Percentiles rank a stretch among this genome's conserved stretches.
These are phyloP conservation scores for Seminavis robusta DNA, from an alignment of 108 stramenopile genomes.

Conservation along the genomic window DNA sequence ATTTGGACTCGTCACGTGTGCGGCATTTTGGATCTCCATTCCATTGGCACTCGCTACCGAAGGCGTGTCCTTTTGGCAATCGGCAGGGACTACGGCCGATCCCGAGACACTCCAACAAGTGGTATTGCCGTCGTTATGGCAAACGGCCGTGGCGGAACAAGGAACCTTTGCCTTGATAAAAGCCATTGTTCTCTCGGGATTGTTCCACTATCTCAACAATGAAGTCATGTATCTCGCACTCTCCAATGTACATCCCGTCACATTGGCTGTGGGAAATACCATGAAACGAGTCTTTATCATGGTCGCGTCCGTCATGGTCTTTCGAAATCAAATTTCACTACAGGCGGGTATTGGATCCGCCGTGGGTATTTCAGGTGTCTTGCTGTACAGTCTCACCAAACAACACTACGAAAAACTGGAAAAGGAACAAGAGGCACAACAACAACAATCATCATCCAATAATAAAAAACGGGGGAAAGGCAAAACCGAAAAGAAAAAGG, in stretches of 20 bases:
- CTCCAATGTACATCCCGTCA: conserved; percentile 88
- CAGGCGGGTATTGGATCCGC: conserved; percentile 76
- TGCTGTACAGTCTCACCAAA: conserved; percentile 78
- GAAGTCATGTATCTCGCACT: conserved; percentile 95
- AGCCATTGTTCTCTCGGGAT: conserved; percentile 71
- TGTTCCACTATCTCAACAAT: conserved; percentile 94
- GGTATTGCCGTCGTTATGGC: conserved; percentile 38
- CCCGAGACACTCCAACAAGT: too few species aligned
- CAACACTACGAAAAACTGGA: conserved; percentile 71
- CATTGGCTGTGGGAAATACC: conserved; percentile 94
- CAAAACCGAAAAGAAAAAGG: too few species aligned
- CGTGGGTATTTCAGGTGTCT: conserved; percentile 77
- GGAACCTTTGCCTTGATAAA: conserved; percentile 33
- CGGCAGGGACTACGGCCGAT: too few species aligned
- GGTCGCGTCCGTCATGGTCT: conserved; percentile 90
- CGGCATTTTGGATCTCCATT: conserved; percentile 69
- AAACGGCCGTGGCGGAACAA: conserved; percentile 24
- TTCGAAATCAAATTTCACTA: conserved; percentile 79
- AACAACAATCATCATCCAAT: too few species aligned
- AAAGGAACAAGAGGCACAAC: too few species aligned
- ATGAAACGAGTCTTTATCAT: conserved; percentile 97
- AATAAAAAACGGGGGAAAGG: too few species aligned
- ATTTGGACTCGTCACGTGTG: conserved; percentile 87
- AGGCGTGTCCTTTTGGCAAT: conserved; percentile 43
- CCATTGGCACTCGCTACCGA: conserved; percentile 74